These are phyloP conservation scores for Epicoccum nigrum DNA, from an alignment of 2,329 filamentous ascomycete genomes.

Conservation along the genomic window DNA sequence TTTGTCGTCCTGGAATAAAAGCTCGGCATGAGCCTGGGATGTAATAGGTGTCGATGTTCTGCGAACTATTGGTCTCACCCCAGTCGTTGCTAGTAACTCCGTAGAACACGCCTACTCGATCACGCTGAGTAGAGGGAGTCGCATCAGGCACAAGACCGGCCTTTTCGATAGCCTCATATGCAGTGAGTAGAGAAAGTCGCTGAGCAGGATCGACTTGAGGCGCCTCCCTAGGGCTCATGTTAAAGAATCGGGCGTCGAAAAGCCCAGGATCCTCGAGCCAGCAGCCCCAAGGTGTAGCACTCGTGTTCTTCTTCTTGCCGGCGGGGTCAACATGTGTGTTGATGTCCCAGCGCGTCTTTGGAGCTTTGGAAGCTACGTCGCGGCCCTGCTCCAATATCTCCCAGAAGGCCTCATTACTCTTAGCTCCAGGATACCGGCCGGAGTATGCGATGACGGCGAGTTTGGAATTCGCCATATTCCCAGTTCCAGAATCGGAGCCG, in stretches of 20 bases:
- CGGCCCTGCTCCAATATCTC: slow-evolving; percentile 40
- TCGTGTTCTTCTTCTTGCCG: neutral
- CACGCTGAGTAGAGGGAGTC: slow-evolving; percentile 30
- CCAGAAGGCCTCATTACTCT: slow-evolving; percentile 44
- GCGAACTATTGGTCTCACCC: neutral
- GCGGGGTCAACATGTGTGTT: neutral
- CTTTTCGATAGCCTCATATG: slow-evolving; percentile 29
- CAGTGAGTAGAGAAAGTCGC: slow-evolving; percentile 20
- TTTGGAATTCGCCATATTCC: neutral
- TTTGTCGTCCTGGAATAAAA: slow-evolving; percentile 18
- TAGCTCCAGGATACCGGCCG: slow-evolving; percentile 10
- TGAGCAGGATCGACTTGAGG: slow-evolving; percentile 26
- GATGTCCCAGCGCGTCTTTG: slow-evolving; percentile 17
- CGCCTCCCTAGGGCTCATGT: slow-evolving; percentile 31
- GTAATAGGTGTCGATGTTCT: neutral
- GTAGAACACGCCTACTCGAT: slow-evolving; percentile 41
- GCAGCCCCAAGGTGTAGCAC: slow-evolving; percentile 19
- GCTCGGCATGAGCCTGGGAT: neutral
- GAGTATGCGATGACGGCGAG: neutral
- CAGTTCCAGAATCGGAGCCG: too few relatives aligned
- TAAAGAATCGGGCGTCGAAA: slow-evolving; percentile 26
- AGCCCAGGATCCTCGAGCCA: neutral
- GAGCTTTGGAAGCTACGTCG: neutral
- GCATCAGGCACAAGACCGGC: slow-evolving; percentile 16
- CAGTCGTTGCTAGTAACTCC: slow-evolving; percentile 17